Evolutionary conservation across 1,139 yeast genomes (phyloP).

Genomic region (Debaryomyces robertsiae): DNA sequence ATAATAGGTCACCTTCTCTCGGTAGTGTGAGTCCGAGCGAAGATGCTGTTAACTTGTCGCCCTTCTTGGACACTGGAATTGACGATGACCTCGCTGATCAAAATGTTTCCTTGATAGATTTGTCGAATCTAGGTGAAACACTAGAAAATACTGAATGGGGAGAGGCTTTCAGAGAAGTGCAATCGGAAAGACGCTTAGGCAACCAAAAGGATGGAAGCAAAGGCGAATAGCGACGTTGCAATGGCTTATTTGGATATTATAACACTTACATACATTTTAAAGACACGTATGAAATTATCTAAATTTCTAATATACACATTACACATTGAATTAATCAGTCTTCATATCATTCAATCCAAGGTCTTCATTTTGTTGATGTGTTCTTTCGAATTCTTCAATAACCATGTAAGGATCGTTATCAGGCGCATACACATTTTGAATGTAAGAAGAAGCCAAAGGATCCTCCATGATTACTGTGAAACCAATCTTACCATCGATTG

Average conservation of each 20-base stretch:
- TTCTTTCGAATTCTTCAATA: conserved; percentile 87
- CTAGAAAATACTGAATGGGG: conserved; percentile 33
- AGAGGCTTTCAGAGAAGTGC: conserved; percentile 26
- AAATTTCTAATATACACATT: conserved; percentile 8
- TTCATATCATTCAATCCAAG: conserved; percentile 86
- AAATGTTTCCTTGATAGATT: conserved; percentile 24
- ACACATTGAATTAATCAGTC: conserved; percentile 29
- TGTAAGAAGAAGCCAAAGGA: conserved; percentile 92
- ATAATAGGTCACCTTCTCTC: conserved; percentile 3
- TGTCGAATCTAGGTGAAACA: conserved; percentile 28
- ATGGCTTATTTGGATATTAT: neutral
- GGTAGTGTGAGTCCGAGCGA: conserved; percentile 5
- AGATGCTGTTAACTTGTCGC: conserved; percentile 10
- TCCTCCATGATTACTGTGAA: conserved; percentile 90
- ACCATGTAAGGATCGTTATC: conserved; percentile 96
- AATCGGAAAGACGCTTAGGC: conserved; percentile 12
- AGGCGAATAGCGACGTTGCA: conserved; percentile 2
- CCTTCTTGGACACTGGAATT: conserved; percentile 12
- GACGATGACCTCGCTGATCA: conserved; percentile 11
- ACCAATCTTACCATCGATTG: conserved; percentile 79
- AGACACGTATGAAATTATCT: conserved; percentile 3
- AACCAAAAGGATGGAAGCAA: conserved; percentile 9
- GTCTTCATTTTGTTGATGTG: conserved; percentile 84
- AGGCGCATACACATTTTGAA: conserved; percentile 97
- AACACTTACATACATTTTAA: conserved; percentile 4